phyloP scores from a whole-genome alignment of 441 rosid species.

The Capsella rubella region DNA sequence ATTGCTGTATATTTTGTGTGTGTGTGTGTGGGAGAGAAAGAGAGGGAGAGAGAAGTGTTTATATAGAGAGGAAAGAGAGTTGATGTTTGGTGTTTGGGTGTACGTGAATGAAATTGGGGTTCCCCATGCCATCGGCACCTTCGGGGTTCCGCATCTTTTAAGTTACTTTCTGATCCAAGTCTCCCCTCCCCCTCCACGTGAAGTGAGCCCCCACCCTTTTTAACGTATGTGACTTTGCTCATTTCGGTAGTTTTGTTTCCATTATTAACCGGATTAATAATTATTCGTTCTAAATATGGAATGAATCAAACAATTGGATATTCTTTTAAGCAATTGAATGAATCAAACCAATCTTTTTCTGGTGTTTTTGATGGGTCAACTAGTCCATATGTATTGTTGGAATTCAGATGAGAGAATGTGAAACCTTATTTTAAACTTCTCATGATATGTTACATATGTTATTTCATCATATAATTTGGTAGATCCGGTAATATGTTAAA shows the following conservation, averaged over 20 bases:
- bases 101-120: conserved; percentile 31
- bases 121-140: conserved; percentile 47
- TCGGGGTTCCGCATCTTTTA: conserved; percentile 47
- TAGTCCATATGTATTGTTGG: background rate
- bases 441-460: background rate
- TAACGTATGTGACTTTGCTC: conserved; percentile 35
- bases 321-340: background rate
- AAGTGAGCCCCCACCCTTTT: conserved; percentile 36
- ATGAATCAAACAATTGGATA: background rate
- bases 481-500: background rate
- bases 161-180: conserved; percentile 34
- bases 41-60: conserved; percentile 10
- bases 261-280: background rate
- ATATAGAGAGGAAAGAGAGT: conserved; percentile 25
- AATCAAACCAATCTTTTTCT: no score
- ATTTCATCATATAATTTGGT: background rate
- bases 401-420: background rate
- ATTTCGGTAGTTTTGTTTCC: background rate
- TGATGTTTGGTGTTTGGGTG: conserved; percentile 37
- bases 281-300: background rate
- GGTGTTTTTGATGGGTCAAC: background rate
- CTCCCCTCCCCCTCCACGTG: conserved; percentile 34
- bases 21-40: conserved; percentile 2
- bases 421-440: background rate
- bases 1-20: background rate